Evolutionary conservation across 1,284 basidiomycete species (phyloP).

Genomic region (Gomphus bonarii): DNA sequence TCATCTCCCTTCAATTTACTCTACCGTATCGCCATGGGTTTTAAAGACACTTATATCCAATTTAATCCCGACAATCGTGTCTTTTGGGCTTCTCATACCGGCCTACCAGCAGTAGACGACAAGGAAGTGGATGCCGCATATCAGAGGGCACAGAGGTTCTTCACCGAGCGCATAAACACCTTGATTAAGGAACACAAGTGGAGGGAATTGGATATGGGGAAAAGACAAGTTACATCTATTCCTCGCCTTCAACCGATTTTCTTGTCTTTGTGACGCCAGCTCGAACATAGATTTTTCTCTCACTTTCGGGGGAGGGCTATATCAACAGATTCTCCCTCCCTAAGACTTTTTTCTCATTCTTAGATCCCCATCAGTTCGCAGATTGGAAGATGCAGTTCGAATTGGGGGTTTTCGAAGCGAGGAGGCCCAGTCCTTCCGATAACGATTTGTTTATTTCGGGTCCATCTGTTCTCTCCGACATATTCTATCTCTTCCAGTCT

Average conservation of each 20-base stretch:
- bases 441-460: constrained; percentile 7
- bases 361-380: not conserved
- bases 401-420: constrained; percentile 3
- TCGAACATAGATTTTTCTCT: not conserved
- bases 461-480: constrained; percentile 2
- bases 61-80: constrained; percentile 10
- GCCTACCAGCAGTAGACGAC: not conserved
- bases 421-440: not conserved
- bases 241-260: not conserved
- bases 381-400: constrained; percentile 9
- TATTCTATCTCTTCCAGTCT: constrained; percentile 8
- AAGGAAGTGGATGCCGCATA: constrained; percentile 2
- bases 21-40: not conserved
- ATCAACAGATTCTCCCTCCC: constrained; percentile 6
- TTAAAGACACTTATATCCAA: not conserved
- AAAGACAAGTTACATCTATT: not conserved
- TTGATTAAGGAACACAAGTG: constrained; percentile 8
- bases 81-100: constrained; percentile 6
- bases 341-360: constrained; percentile 3
- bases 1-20: not conserved
- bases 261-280: not conserved
- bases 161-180: constrained; percentile 2
- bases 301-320: constrained; percentile 1
- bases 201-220: constrained; percentile 6
- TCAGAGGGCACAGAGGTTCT: constrained; percentile 8